phyloP scores from a whole-genome alignment of 306 rosid genomes.

The Pyrus pyrifolia region DNA sequence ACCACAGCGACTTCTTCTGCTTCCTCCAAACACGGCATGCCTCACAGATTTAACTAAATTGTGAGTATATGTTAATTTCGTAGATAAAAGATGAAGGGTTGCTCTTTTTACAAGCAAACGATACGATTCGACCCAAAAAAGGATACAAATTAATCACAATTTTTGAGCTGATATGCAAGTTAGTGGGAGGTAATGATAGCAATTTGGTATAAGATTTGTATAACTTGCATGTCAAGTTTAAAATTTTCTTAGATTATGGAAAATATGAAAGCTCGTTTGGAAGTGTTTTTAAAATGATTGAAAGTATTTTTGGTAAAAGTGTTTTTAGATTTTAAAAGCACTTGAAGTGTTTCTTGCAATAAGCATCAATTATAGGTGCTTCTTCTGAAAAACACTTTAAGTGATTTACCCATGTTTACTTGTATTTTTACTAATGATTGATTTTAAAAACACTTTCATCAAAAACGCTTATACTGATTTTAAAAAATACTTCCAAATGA shows the following conservation, averaged over 20 bases:
- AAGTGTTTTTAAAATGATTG: too few relatives aligned
- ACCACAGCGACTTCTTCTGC: background rate
- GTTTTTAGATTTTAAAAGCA: accelerated
- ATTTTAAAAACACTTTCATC: accelerated
- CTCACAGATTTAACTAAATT: background rate
- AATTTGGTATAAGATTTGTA: background rate
- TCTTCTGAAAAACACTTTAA: accelerated
- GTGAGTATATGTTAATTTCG: background rate
- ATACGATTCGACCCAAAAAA: background rate
- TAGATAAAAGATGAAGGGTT: background rate
- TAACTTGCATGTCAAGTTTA: background rate
- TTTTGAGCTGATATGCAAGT: background rate
- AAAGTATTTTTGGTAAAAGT: too few relatives aligned
- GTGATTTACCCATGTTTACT: too few relatives aligned
- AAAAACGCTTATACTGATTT: too few relatives aligned
- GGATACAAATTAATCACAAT: background rate
- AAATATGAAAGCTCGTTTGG: too few relatives aligned
- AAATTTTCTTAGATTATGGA: background rate
- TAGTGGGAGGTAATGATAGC: background rate
- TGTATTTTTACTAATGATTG: too few relatives aligned
- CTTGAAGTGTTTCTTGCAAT: too few relatives aligned
- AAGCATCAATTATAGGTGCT: too few relatives aligned
- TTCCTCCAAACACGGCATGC: background rate
- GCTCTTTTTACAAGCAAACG: background rate
- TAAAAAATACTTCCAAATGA: too few relatives aligned